Conservation (phyloP, 495 filamentous ascomycete species). For the Penicillium cataractarum region DNA sequence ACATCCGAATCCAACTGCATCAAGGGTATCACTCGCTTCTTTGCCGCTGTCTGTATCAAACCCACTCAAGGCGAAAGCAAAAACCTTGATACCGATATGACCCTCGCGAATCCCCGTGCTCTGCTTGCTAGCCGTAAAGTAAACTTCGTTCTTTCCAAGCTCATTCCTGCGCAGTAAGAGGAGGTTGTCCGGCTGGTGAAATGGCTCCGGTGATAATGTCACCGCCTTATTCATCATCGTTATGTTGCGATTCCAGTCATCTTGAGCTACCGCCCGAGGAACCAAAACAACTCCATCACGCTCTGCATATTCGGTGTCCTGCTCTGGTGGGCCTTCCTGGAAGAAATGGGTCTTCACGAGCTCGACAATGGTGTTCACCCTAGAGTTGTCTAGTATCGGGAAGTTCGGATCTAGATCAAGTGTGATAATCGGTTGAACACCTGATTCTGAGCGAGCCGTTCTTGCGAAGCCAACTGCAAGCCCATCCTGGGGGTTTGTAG, state of each 20-base stretch:
- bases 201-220: conserved; percentile 11
- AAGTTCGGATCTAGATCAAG: conserved; percentile 27
- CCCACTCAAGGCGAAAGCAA: conserved; percentile 43
- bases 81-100: conserved; percentile 35
- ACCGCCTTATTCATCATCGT: background rate
- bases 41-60: conserved; percentile 25
- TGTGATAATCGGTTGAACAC: conserved; percentile 28
- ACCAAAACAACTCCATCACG: conserved; percentile 23
- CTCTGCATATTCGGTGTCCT: conserved; percentile 32
- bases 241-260: conserved; percentile 14
- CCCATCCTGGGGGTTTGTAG: conserved; percentile 26
- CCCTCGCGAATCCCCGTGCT: conserved; percentile 15
- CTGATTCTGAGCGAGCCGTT: conserved; percentile 38
- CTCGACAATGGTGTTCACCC: conserved; percentile 14
- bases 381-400: background rate
- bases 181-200: conserved; percentile 14
- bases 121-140: conserved; percentile 11
- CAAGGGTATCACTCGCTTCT: no score
- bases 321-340: background rate
- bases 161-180: conserved; percentile 12
- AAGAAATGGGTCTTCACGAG: conserved; percentile 25
- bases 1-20: conserved; percentile 43
- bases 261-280: conserved; percentile 29
- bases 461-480: conserved; percentile 33
- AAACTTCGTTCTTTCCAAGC: background rate